Percentiles rank a stretch among this genome's conserved stretches.
phyloP scores from a whole-genome alignment of 805 yeast species.

The Wickerhamiella domercqiae region DNA sequence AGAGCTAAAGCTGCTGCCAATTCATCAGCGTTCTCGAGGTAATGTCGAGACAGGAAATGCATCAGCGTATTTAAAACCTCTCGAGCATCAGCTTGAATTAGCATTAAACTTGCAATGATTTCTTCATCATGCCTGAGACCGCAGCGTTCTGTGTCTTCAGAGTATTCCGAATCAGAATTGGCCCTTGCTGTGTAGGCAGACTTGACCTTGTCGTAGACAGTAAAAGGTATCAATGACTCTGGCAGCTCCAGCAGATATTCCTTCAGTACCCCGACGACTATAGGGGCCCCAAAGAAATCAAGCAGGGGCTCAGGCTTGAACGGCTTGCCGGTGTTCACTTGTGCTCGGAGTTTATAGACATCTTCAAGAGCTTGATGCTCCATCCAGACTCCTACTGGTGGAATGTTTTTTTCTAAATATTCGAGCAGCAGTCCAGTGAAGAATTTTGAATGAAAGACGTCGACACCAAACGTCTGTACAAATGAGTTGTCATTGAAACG shows the following conservation, averaged over 20 bases:
- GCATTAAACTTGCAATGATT: constrained; percentile 15
- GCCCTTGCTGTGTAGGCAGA: constrained; percentile 30
- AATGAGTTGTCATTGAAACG: constrained; percentile 47
- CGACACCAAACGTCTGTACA: constrained; percentile 69
- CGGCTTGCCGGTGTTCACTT: constrained; percentile 22
- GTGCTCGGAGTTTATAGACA: constrained; percentile 43
- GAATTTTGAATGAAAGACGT: constrained; percentile 47
- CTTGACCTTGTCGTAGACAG: constrained; percentile 43
- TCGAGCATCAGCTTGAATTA: constrained; percentile 15
- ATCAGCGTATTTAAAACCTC: constrained; percentile 13
- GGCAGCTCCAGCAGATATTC: constrained; percentile 62
- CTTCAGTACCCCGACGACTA: constrained; percentile 46
- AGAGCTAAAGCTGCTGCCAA: constrained; percentile 16
- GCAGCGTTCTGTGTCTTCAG: too few species aligned
- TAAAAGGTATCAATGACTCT: constrained; percentile 49
- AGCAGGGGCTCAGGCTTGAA: constrained; percentile 22
- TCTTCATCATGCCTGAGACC: constrained; percentile 8
- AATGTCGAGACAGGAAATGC: constrained; percentile 9
- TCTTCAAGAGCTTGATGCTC: constrained; percentile 39
- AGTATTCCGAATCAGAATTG: neutral
- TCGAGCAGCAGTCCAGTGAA: constrained; percentile 44
- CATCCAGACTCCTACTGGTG: constrained; percentile 30
- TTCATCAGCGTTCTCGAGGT: constrained; percentile 1
- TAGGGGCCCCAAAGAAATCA: constrained; percentile 30
- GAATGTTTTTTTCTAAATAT: constrained; percentile 24